Evolutionary conservation across 1,284 basidiomycete genomes (phyloP), one percentile per base, ranked within the genome.

Genomic region (Microbotryomycetes sp.): DNA sequence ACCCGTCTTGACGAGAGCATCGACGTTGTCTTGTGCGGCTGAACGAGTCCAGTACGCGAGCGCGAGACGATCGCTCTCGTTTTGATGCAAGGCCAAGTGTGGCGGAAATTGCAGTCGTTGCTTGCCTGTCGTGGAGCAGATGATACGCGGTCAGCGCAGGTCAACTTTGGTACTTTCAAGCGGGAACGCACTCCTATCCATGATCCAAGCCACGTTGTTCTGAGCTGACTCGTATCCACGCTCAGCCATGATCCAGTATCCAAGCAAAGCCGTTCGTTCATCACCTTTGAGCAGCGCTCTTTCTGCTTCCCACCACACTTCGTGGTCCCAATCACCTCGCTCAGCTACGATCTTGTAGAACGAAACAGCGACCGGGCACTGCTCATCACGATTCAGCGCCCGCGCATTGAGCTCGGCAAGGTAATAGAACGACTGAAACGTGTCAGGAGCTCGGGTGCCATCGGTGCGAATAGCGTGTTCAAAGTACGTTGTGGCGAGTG

Each of bases 241-340:
- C 78, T 98, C 96, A 4, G 91, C 91, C 36, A 92, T 87, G 57
- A 96, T 82, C 86, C 89, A 92, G 89, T 92, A 97, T 53, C 87
- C 85, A n/a, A 96, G 77, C 77, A 96, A 83, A 2, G 88, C 88
- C 59, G 63, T 77, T 73, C 75, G 73, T 58, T 85, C 81, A 7
- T 86, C 86, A 2, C 84, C 87, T 4, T 82, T 79, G 70, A 81
- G 81, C 88, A 92, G 92, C 9, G 84, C 83, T 57, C 81, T 78
- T 73, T 94, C 90, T 1, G 89, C 92, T 26, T 92, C 88, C 50
- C 82, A 80, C 28, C 92, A 77, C n/a, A 89, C 82, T 71, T 92
- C 85, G 62, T 90, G 86, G 14, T 65, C 65, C 92, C 92, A 97
- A 19, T 84, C 81, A 2, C 92, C 92, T 15, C 89, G 83, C 72